Base-by-base conservation (phyloP, 2,329 filamentous ascomycete genomes). In the Didymellaceae sp. region DNA sequence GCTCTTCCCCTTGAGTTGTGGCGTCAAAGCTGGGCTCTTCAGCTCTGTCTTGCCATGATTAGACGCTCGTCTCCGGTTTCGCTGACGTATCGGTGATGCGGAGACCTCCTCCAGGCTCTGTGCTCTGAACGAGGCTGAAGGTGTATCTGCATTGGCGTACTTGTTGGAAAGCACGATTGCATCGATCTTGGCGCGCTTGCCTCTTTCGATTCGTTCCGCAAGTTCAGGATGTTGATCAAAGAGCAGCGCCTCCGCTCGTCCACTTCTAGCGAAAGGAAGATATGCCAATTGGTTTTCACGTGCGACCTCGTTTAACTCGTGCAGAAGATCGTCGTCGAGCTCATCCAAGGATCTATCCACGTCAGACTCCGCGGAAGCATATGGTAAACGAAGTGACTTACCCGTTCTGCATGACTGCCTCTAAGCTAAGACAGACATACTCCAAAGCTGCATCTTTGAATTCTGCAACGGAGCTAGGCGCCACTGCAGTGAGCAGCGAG, bases 361-460 rank as follows among this genome's bases (percentile, higher is more conserved):
- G 41, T 67, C 44, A 65, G 62, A 24, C 5, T 3, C 18, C 8
- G 25, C 4, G 11, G 6, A 24, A 16, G 9, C 7, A 18, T n/a
- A 5, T 14, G 18, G 28, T n/a, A 13, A 9, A 8, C 4, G 11
- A 14, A n/a, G n/a, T 8, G 8, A 63, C 73, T 61, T 69, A 80
- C 77, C 90, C 88, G 56, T 96, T 96, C 66, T 97, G 91, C 41
- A 99, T 84, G 81, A 97, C 90, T 6, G 86, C 85, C 72, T 99
- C 94, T 49, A 97, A 80, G 65, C 96, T 95, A 34, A 96, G 77
- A 63, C 91, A 96, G 17, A 97, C 85, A 67, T 97, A 99, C 70
- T 96, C 90, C 22, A 97, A 77, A 0, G 89, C 90, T 8, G 89
- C 88, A 60, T 94, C 84, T 72, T 96, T 96, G 76, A 99, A 97